Percentiles rank a stretch among this genome's conserved stretches.
Conservation (phyloP, 208 protist species). For the Wallacemonas sp. region DNA sequence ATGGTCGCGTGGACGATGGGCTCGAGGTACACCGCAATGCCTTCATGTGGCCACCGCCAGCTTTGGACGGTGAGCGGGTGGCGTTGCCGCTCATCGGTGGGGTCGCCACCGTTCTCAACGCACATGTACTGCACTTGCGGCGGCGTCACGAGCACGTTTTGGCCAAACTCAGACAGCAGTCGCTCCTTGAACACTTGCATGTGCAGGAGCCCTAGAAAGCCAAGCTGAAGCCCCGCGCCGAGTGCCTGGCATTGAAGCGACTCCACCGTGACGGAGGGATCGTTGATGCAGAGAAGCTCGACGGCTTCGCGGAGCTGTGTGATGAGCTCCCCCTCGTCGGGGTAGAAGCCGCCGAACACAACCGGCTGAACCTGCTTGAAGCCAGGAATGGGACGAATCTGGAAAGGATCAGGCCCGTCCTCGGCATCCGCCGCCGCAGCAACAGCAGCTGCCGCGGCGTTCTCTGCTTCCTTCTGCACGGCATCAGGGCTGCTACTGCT, state of each 20-base stretch:
- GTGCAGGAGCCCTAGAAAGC: constrained; percentile 98
- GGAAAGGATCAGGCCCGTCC: background rate
- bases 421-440: background rate
- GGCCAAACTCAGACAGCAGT: constrained; percentile 92
- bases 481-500: background rate
- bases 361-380: constrained; percentile 88
- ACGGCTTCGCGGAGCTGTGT: constrained; percentile 90
- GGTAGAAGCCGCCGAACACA: constrained; percentile 97
- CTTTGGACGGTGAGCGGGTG: constrained; percentile 66
- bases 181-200: constrained; percentile 98
- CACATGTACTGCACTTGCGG: constrained; percentile 94
- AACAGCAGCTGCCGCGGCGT: no score
- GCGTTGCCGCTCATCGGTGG: constrained; percentile 26
- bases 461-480: background rate
- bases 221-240: constrained; percentile 93
- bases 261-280: constrained; percentile 90
- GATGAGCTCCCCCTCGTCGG: constrained; percentile 87
- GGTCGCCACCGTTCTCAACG: constrained; percentile 36
- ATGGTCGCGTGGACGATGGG: constrained; percentile 90
- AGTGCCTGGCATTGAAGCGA: constrained; percentile 84
- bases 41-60: constrained; percentile 88
- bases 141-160: constrained; percentile 93
- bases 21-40: constrained; percentile 83
- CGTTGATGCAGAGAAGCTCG: constrained; percentile 94
- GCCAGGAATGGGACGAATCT: constrained; percentile 44